These are phyloP conservation scores for Neurospora sp. DNA, from an alignment of 495 filamentous ascomycete genomes.

Conservation along the genomic window DNA sequence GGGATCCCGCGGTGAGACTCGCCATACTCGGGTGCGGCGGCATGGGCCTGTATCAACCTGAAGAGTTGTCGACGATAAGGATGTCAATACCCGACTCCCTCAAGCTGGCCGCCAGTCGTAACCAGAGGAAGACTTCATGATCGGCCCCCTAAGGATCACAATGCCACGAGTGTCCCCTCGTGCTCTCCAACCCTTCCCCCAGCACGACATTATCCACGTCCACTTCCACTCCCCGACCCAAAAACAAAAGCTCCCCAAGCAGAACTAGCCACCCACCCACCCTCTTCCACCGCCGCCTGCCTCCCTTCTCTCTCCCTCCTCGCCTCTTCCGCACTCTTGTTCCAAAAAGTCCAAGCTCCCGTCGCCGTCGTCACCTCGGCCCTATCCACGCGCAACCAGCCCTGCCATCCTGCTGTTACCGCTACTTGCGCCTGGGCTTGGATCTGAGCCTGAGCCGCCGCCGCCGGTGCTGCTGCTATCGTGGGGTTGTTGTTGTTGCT, in stretches of 20 bases:
- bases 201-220: background rate
- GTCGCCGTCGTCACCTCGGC: slow-evolving; percentile 17
- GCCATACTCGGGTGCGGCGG: background rate
- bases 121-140: background rate
- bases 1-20: background rate
- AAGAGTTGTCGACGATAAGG: background rate
- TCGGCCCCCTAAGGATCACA: background rate
- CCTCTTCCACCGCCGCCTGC: slow-evolving; percentile 12
- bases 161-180: background rate
- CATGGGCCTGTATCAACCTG: background rate
- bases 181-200: background rate
- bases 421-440: slow-evolving; percentile 13
- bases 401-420: slow-evolving; percentile 35
- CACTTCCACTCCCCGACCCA: background rate
- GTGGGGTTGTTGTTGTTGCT: background rate
- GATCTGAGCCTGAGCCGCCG: no score
- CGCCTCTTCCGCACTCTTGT: slow-evolving; percentile 12
- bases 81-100: background rate
- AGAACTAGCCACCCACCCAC: slow-evolving; percentile 18
- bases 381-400: slow-evolving; percentile 38
- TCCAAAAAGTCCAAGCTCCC: slow-evolving; percentile 2
- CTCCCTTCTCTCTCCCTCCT: slow-evolving; percentile 10
- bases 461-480: background rate
- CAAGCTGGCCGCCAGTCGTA: background rate
- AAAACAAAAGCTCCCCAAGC: slow-evolving; percentile 19